These are phyloP conservation scores for Magnusiomyces starmeri DNA, from an alignment of 1,139 yeast genomes.

Conservation along the genomic window DNA sequence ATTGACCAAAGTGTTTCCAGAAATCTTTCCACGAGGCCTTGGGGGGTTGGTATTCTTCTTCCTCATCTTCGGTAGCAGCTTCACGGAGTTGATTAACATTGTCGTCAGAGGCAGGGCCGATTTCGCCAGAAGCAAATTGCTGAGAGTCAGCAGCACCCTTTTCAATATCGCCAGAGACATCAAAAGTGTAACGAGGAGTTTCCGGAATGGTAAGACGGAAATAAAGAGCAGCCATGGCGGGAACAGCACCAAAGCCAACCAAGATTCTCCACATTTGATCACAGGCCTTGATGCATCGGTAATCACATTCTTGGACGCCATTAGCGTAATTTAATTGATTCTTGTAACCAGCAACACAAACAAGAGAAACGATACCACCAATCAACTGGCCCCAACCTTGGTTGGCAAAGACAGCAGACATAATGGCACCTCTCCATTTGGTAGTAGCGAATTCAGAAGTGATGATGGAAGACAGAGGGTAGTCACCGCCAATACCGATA, in stretches of 20 bases:
- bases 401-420: slow-evolving; percentile 37
- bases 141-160: slow-evolving; percentile 57
- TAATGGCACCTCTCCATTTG: slow-evolving; percentile 38
- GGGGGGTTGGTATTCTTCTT: slow-evolving; percentile 39
- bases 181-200: slow-evolving; percentile 83
- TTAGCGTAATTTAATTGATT: slow-evolving; percentile 55
- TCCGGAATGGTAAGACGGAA: slow-evolving; percentile 90
- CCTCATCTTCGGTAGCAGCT: slow-evolving; percentile 1
- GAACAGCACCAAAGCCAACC: slow-evolving; percentile 83
- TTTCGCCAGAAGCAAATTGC: slow-evolving; percentile 42
- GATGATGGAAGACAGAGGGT: slow-evolving; percentile 78
- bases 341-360: slow-evolving; percentile 35
- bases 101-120: slow-evolving; percentile 38
- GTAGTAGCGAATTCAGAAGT: slow-evolving; percentile 36
- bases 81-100: slow-evolving; percentile 32
- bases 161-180: slow-evolving; percentile 54
- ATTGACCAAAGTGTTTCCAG: slow-evolving; percentile 62
- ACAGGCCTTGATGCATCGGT: slow-evolving; percentile 61
- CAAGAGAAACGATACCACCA: slow-evolving; percentile 35
- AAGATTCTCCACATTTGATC: slow-evolving; percentile 93
- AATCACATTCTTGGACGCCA: slow-evolving; percentile 56
- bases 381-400: slow-evolving; percentile 41
- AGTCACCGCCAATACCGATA: slow-evolving; percentile 98
- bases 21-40: slow-evolving; percentile 40
- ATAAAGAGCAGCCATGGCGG: slow-evolving; percentile 75